phyloP scores from a whole-genome alignment of 2,329 filamentous ascomycete species.

The Ophiostoma ulmi region DNA sequence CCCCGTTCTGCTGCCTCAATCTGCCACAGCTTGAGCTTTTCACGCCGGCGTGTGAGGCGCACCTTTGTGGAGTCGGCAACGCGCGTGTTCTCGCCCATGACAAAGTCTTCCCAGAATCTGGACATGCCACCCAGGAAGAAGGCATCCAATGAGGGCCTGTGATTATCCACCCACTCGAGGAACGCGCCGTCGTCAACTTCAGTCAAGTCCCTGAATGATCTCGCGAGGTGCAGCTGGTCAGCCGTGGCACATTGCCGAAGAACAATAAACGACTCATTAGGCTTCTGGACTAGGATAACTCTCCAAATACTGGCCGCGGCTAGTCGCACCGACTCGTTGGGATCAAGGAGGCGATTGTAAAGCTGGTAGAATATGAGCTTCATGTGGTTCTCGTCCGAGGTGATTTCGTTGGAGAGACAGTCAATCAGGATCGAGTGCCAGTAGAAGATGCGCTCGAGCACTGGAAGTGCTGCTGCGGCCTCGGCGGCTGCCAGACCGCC shows the following conservation, averaged over 20 bases:
- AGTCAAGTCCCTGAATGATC: conserved; percentile 76
- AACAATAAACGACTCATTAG: conserved; percentile 69
- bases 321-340: conserved; percentile 58
- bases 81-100: conserved; percentile 71
- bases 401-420: conserved; percentile 56
- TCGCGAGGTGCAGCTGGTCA: conserved; percentile 63
- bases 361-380: conserved; percentile 87
- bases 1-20: conserved; percentile 62
- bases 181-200: conserved; percentile 88
- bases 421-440: conserved; percentile 91
- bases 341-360: conserved; percentile 79
- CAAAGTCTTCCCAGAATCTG: conserved; percentile 83
- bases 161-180: conserved; percentile 78
- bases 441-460: conserved; percentile 82
- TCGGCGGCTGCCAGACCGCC: neutral
- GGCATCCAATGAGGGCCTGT: conserved; percentile 70
- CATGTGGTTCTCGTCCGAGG: conserved; percentile 71
- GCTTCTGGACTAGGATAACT: conserved; percentile 91
- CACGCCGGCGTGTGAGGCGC: conserved; percentile 69
- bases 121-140: conserved; percentile 79
- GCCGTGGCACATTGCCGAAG: conserved; percentile 65
- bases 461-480: conserved; percentile 59
- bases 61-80: conserved; percentile 69
- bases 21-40: conserved; percentile 77
- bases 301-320: conserved; percentile 81